A percentile compares a stretch with the other conserved stretches of the same genome.
Evolutionary conservation across 768 basidiomycete genomes (phyloP).

Genomic region (Boletus patriciae): DNA sequence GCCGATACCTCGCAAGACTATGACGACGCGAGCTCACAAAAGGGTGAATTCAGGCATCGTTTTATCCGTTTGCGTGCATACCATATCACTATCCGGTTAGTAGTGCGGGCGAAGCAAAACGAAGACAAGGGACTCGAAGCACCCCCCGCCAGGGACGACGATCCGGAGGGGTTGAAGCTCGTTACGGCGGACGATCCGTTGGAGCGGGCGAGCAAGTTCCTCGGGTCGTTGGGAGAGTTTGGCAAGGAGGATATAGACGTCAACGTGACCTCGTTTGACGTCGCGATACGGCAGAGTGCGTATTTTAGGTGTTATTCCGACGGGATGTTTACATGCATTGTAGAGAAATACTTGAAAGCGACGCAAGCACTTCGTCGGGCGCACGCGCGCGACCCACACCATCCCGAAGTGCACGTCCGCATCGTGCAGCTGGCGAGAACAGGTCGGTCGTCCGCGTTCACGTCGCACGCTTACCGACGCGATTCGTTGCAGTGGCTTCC

Average conservation of each 20-base stretch:
- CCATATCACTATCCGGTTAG: constrained; percentile 16
- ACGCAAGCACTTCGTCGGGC: constrained; percentile 63
- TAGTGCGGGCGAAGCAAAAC: constrained; percentile 34
- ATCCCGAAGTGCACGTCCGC: constrained; percentile 72
- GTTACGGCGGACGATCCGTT: constrained; percentile 62
- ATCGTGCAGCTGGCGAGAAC: constrained; percentile 60
- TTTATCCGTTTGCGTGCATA: constrained; percentile 8
- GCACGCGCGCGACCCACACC: constrained; percentile 47
- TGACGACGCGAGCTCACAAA: constrained; percentile 53
- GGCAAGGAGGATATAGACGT: constrained; percentile 57
- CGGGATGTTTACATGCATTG: not conserved
- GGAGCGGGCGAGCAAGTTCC: constrained; percentile 70
- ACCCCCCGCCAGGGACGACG: constrained; percentile 65
- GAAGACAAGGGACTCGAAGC: constrained; percentile 75
- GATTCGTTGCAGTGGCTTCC: constrained; percentile 43
- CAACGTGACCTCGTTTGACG: constrained; percentile 78
- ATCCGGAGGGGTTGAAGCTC: constrained; percentile 78
- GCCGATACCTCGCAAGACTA: constrained; percentile 41
- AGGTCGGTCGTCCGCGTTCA: constrained; percentile 38
- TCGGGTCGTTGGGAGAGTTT: constrained; percentile 60
- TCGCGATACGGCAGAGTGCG: constrained; percentile 79
- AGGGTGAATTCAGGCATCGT: constrained; percentile 46
- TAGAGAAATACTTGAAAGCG: constrained; percentile 84
- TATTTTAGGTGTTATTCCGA: not conserved
- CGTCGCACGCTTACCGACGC: not conserved